These are phyloP conservation scores for Arctium lappa DNA, from an alignment of 129 eudicot species.

Conservation along the genomic window DNA sequence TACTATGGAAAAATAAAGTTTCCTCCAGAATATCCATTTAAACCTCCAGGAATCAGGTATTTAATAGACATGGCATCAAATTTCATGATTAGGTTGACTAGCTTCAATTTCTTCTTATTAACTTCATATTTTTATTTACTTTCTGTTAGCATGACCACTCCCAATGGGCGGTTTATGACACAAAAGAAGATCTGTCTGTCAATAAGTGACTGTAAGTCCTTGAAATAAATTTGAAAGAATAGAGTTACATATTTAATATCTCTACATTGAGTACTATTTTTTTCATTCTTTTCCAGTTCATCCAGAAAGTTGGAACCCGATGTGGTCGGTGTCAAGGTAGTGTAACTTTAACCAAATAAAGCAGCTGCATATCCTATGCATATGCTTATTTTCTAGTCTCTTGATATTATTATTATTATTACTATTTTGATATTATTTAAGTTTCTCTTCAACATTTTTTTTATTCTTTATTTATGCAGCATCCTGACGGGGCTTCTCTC, in stretches of 20 bases:
- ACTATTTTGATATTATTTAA: background rate
- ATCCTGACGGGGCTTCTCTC: conserved; percentile 92
- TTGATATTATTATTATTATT: conserved; percentile 20
- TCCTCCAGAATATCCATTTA: conserved; percentile 94
- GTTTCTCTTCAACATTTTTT: background rate
- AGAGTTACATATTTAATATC: background rate
- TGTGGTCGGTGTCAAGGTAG: conserved; percentile 99
- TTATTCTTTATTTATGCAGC: conserved; percentile 52
- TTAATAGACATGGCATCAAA: background rate
- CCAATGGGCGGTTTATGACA: conserved; percentile 94
- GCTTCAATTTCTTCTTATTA: conserved; percentile 7
- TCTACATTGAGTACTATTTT: background rate
- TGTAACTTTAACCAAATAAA: background rate
- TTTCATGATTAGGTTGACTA: background rate
- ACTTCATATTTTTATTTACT: background rate
- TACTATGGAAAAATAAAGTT: conserved; percentile 95
- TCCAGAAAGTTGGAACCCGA: conserved; percentile 99
- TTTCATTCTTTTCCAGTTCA: conserved; percentile 50
- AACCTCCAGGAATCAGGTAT: conserved; percentile 96
- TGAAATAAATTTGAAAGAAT: conserved; percentile 7
- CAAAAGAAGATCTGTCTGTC: conserved; percentile 92
- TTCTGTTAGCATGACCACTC: conserved; percentile 88
- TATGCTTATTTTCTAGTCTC: background rate
- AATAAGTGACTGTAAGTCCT: conserved; percentile 92
- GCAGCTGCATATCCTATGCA: background rate